These are phyloP conservation scores for Corylus avellana DNA, from an alignment of 306 rosid species.

Conservation along the genomic window DNA sequence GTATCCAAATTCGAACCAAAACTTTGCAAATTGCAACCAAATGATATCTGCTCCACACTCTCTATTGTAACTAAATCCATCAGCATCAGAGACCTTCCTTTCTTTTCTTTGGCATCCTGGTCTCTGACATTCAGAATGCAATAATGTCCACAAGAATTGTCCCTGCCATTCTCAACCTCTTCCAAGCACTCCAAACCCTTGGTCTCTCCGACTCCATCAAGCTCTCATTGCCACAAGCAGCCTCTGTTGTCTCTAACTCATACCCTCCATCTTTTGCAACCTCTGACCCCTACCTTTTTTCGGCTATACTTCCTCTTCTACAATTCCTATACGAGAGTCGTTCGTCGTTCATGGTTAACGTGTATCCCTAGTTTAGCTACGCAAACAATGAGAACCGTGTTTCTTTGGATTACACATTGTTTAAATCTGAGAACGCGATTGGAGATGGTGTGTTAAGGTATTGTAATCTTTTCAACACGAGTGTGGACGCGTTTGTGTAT, in stretches of 20 bases:
- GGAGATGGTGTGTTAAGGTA: slow-evolving; percentile 11
- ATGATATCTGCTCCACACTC: neutral
- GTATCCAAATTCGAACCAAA: slow-evolving; percentile 21
- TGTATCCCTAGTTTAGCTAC: slow-evolving; percentile 38
- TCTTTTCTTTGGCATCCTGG: neutral
- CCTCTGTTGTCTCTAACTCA: slow-evolving; percentile 18
- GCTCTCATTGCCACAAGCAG: slow-evolving; percentile 35
- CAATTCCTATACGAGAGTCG: slow-evolving; percentile 16
- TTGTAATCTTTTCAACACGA: slow-evolving; percentile 27
- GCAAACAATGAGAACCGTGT: slow-evolving; percentile 7
- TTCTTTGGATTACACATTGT: slow-evolving; percentile 31
- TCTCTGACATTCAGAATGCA: neutral
- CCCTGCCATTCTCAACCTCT: slow-evolving; percentile 37
- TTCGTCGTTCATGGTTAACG: slow-evolving; percentile 38
- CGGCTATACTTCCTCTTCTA: slow-evolving; percentile 22
- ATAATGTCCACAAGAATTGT: slow-evolving; percentile 1
- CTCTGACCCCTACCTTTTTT: slow-evolving; percentile 17
- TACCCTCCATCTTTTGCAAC: slow-evolving; percentile 32
- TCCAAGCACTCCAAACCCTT: slow-evolving; percentile 38
- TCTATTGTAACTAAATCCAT: neutral
- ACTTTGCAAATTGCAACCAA: neutral
- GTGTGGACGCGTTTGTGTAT: slow-evolving; percentile 31
- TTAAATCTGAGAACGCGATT: neutral
- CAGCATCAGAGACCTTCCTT: neutral
- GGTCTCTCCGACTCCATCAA: slow-evolving; percentile 19